Evolutionary conservation across 208 protist species (phyloP).

Genomic region (Sergeia podlipaevii): DNA sequence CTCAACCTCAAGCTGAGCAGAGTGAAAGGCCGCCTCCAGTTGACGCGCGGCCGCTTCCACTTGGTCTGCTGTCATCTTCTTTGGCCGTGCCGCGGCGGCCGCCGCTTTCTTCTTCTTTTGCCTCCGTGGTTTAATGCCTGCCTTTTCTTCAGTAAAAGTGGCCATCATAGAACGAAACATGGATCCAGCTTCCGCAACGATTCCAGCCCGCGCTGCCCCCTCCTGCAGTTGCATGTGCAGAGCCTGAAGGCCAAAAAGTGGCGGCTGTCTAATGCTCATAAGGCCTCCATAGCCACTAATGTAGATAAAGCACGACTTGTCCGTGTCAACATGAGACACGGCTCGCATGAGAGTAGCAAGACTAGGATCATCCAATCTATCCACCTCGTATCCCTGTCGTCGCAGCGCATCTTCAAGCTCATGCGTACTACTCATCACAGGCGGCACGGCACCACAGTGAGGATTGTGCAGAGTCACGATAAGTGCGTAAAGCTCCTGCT

Average conservation of each 20-base stretch:
- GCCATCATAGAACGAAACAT: slow-evolving; percentile 29
- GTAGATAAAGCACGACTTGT: slow-evolving; percentile 75
- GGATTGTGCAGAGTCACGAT: slow-evolving; percentile 67
- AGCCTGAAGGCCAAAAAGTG: slow-evolving; percentile 44
- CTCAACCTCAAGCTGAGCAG: slow-evolving; percentile 45
- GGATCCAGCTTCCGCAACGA: slow-evolving; percentile 36
- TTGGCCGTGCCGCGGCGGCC: slow-evolving; percentile 16
- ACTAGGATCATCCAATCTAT: slow-evolving; percentile 43
- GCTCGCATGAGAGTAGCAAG: slow-evolving; percentile 45
- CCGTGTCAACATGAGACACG: slow-evolving; percentile 47
- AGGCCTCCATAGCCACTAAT: slow-evolving; percentile 82
- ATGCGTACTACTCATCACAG: slow-evolving; percentile 23
- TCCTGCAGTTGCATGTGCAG: slow-evolving; percentile 68
- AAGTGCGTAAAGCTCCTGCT: slow-evolving; percentile 55
- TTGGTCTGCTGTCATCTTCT: slow-evolving; percentile 50
- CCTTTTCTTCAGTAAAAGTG: slow-evolving; percentile 25
- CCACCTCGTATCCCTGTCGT: slow-evolving; percentile 78
- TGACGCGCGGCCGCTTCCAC: slow-evolving; percentile 51
- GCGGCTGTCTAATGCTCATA: slow-evolving; percentile 65
- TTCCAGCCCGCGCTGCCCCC: slow-evolving; percentile 30
- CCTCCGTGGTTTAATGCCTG: slow-evolving; percentile 12
- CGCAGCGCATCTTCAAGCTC: slow-evolving; percentile 48
- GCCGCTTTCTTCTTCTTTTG: slow-evolving; percentile 47
- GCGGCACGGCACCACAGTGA: slow-evolving; percentile 33
- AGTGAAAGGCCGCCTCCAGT: slow-evolving; percentile 38